These are phyloP conservation scores for Eucalyptus erythrocorys DNA, from an alignment of 345 rosid species.

Conservation along the genomic window DNA sequence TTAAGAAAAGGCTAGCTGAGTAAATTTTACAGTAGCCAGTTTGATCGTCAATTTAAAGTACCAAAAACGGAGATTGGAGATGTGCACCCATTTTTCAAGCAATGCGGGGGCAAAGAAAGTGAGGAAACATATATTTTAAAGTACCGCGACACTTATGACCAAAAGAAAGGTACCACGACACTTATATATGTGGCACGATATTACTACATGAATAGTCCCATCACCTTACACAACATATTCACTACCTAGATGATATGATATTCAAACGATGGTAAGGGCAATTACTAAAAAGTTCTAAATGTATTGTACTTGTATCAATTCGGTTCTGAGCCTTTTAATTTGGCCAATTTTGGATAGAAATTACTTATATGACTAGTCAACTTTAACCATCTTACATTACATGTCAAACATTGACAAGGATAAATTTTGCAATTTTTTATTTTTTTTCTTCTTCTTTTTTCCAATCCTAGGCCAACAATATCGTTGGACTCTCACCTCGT, in stretches of 20 bases:
- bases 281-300: neutral
- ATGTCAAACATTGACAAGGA: no score
- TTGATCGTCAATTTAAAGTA: neutral
- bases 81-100: neutral
- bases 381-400: no score
- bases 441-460: no score
- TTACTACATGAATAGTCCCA: neutral
- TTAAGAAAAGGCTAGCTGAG: neutral
- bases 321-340: neutral
- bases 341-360: no score
- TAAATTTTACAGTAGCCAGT: neutral
- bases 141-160: neutral
- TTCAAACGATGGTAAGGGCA: neutral
- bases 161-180: neutral
- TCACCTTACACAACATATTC: neutral
- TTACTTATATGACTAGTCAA: no score
- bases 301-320: neutral
- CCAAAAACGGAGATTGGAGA: neutral
- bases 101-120: neutral
- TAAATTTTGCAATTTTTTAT: no score
- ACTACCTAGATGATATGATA: neutral
- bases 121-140: neutral
- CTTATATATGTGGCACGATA: neutral
- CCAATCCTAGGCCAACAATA: no score
- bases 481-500: fast-evolving